A percentile compares a stretch with the other conserved stretches of the same genome.
phyloP scores from a whole-genome alignment of 2,329 filamentous ascomycete genomes.

The Pseudocercospora ulei region DNA sequence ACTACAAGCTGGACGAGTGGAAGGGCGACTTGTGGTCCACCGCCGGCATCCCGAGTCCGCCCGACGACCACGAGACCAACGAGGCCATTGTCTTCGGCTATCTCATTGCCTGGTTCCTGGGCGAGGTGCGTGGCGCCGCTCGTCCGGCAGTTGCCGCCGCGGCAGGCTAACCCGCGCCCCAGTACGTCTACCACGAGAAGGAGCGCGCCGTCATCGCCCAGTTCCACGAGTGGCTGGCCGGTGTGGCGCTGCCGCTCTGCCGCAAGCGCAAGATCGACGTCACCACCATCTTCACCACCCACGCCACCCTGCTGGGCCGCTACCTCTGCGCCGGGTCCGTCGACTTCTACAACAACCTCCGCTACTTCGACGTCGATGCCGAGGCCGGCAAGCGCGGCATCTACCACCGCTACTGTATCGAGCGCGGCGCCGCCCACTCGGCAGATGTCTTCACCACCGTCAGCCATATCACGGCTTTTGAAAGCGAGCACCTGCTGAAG shows the following conservation, averaged over 20 bases:
- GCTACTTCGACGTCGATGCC: constrained; percentile 90
- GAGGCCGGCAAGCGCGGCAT: constrained; percentile 97
- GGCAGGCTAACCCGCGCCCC: constrained; percentile 16
- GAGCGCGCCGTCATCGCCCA: constrained; percentile 88
- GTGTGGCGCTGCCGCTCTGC: constrained; percentile 80
- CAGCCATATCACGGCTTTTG: constrained; percentile 95
- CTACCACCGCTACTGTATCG: constrained; percentile 97
- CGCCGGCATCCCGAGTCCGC: constrained; percentile 85
- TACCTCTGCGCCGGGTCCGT: constrained; percentile 96
- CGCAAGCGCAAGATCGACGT: constrained; percentile 93
- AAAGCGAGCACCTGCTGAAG: constrained; percentile 94
- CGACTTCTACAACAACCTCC: constrained; percentile 98
- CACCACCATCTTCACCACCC: constrained; percentile 97
- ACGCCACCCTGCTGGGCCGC: constrained; percentile 86
- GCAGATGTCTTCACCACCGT: constrained; percentile 98
- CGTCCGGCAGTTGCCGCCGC: constrained; percentile 11
- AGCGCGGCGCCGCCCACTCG: constrained; percentile 81
- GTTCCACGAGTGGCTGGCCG: constrained; percentile 97
- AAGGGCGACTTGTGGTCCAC: constrained; percentile 91
- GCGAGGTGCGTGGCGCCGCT: constrained; percentile 57
- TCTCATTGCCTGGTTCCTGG: constrained; percentile 92
- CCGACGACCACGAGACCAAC: constrained; percentile 87
- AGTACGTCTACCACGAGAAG: constrained; percentile 93
- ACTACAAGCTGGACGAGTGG: constrained; percentile 89
- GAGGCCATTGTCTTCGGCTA: constrained; percentile 97